Evolutionary conservation across 2,329 filamentous ascomycete species (phyloP).

Genomic region (Diaporthe australafricana): DNA sequence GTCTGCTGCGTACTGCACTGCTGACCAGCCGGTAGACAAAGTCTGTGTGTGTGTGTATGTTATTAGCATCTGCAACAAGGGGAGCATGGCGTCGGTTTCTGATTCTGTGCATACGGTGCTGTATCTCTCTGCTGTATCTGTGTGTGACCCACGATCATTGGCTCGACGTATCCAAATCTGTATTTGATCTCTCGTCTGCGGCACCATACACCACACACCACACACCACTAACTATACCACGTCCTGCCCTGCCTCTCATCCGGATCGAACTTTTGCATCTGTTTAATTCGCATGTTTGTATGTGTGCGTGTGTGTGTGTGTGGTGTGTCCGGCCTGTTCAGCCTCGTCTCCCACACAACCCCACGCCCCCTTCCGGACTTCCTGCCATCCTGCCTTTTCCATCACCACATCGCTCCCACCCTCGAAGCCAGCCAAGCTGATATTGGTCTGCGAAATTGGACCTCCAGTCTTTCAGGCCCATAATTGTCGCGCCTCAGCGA

Average conservation of each 20-base stretch:
- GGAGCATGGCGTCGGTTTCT: neutral
- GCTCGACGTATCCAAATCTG: constrained; percentile 28
- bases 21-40: too few species aligned
- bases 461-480: constrained; percentile 9
- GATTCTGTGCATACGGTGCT: constrained; percentile 4
- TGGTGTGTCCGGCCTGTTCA: neutral
- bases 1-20: too few species aligned
- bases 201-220: neutral
- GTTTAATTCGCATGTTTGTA: neutral
- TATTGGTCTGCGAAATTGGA: constrained; percentile 24
- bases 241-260: constrained; percentile 8
- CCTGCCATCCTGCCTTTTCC: constrained; percentile 1
- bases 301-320: neutral
- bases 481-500: constrained; percentile 6
- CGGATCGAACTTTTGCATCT: constrained; percentile 3
- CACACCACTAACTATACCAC: neutral
- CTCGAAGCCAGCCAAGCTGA: constrained; percentile 7
- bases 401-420: neutral
- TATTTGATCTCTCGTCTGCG: constrained; percentile 21
- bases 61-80: constrained; percentile 12
- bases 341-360: neutral
- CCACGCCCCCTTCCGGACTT: neutral
- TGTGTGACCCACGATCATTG: constrained; percentile 6
- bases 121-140: constrained; percentile 13
- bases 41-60: neutral